Conservation (phyloP, 495 filamentous ascomycete genomes). For the Jackrogersella multiformis region DNA sequence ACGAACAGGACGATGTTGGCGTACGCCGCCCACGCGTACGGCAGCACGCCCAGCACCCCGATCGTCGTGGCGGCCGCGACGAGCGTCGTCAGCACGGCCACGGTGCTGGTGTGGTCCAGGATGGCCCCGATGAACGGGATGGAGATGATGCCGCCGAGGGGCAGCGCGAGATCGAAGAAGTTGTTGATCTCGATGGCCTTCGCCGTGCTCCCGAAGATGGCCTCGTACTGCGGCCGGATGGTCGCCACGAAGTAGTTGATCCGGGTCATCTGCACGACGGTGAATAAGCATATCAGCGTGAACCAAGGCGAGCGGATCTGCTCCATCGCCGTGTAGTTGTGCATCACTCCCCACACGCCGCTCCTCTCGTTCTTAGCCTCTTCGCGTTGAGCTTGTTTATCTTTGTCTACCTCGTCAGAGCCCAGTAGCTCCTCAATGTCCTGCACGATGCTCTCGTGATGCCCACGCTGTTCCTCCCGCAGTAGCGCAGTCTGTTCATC, state of each 20-base stretch:
- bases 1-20: conserved; percentile 83
- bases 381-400: conserved; percentile 61
- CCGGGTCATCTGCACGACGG: conserved; percentile 88
- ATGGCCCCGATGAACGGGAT: conserved; percentile 89
- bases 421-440: conserved; percentile 81
- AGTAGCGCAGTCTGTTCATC: conserved; percentile 68
- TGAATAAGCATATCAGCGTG: conserved; percentile 84
- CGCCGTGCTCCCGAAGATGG: conserved; percentile 68
- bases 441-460: conserved; percentile 71
- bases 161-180: conserved; percentile 89
- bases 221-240: conserved; percentile 83
- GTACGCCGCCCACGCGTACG: conserved; percentile 74
- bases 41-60: conserved; percentile 80
- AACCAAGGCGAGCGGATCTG: conserved; percentile 92
- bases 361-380: conserved; percentile 68
- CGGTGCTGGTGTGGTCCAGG: conserved; percentile 79
- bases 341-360: conserved; percentile 91
- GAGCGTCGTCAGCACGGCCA: conserved; percentile 76
- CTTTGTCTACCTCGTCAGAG: conserved; percentile 63
- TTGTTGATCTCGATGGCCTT: conserved; percentile 76
- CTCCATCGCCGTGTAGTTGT: conserved; percentile 72
- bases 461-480: conserved; percentile 69
- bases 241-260: conserved; percentile 99
- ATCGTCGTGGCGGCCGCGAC: conserved; percentile 78
- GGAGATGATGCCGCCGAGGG: conserved; percentile 81